Conservation (phyloP, 768 basidiomycete species). For the Tylopilus plumbeoviolaceoides region DNA sequence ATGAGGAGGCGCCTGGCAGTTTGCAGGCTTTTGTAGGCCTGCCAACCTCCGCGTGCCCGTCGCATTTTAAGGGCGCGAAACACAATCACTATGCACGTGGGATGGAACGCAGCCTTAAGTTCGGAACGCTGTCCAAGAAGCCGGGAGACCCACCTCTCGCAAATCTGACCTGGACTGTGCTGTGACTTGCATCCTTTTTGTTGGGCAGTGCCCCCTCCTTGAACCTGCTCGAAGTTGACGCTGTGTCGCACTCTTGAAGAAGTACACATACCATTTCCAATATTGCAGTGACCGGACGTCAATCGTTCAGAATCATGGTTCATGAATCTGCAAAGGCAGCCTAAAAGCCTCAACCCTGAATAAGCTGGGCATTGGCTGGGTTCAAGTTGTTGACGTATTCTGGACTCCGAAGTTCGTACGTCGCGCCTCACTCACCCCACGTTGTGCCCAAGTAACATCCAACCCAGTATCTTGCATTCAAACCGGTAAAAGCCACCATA, state of each 20-base stretch:
- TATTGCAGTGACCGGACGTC: conserved; percentile 2
- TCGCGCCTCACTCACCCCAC: conserved; percentile 16
- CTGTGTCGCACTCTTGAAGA: background rate
- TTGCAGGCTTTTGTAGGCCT: conserved; percentile 26
- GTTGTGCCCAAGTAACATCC: conserved; percentile 1
- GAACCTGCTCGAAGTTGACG: background rate
- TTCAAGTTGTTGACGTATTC: conserved; percentile 17
- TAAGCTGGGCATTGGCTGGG: background rate
- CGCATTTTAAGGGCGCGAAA: conserved; percentile 26
- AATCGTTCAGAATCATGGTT: background rate
- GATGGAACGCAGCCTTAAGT: conserved; percentile 7
- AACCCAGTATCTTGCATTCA: background rate
- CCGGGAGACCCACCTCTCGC: background rate
- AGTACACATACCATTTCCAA: conserved; percentile 7
- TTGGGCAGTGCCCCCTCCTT: background rate
- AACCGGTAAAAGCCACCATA: conserved; percentile 10
- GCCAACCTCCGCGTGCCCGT: conserved; percentile 18
- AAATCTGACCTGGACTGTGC: background rate
- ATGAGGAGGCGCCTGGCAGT: conserved; percentile 8
- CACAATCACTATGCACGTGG: conserved; percentile 18
- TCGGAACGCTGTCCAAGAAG: conserved; percentile 4
- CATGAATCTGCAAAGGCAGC: background rate
- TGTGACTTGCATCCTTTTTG: conserved; percentile 5
- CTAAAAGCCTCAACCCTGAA: conserved; percentile 4
- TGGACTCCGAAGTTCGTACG: conserved; percentile 1